These are phyloP conservation scores for Xylariaceae sp. DNA, from an alignment of 2,329 filamentous ascomycete species.

Conservation along the genomic window DNA sequence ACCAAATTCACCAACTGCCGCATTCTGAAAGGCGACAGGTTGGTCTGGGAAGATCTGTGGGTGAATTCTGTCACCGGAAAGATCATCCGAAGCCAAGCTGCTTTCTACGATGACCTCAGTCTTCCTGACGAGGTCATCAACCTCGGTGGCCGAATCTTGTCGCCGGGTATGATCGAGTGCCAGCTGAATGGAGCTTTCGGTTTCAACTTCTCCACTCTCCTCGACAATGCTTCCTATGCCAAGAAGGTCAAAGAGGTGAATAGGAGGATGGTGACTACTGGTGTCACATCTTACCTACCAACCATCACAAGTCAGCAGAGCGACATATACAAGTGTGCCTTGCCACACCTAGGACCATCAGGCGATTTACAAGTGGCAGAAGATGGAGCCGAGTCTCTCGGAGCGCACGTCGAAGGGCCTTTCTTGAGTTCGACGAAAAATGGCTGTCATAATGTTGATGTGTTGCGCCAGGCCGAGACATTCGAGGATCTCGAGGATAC, in stretches of 20 bases:
- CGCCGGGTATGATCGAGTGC: constrained; percentile 84
- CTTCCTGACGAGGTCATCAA: constrained; percentile 75
- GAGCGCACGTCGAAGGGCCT: constrained; percentile 87
- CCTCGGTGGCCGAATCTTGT: constrained; percentile 77
- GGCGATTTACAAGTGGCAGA: constrained; percentile 55
- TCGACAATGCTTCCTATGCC: constrained; percentile 65
- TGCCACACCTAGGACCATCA: constrained; percentile 76
- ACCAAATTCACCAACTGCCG: constrained; percentile 90
- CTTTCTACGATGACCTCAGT: constrained; percentile 66
- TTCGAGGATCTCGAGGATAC: constrained; percentile 66
- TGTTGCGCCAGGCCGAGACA: constrained; percentile 63
- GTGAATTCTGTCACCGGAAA: constrained; percentile 78
- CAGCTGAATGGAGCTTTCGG: constrained; percentile 92
- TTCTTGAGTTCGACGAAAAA: constrained; percentile 83
- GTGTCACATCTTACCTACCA: constrained; percentile 84
- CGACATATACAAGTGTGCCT: constrained; percentile 78
- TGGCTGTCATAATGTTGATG: constrained; percentile 75
- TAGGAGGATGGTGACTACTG: constrained; percentile 68
- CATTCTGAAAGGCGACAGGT: constrained; percentile 63
- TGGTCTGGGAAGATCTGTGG: constrained; percentile 83
- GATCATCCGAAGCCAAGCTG: constrained; percentile 68
- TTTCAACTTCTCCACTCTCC: constrained; percentile 83
- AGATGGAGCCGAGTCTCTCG: constrained; percentile 81
- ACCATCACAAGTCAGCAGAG: constrained; percentile 78
- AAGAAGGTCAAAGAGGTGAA: constrained; percentile 73